Conservation (phyloP, 164 flowering plant species). For the Tetracentron sinense region DNA sequence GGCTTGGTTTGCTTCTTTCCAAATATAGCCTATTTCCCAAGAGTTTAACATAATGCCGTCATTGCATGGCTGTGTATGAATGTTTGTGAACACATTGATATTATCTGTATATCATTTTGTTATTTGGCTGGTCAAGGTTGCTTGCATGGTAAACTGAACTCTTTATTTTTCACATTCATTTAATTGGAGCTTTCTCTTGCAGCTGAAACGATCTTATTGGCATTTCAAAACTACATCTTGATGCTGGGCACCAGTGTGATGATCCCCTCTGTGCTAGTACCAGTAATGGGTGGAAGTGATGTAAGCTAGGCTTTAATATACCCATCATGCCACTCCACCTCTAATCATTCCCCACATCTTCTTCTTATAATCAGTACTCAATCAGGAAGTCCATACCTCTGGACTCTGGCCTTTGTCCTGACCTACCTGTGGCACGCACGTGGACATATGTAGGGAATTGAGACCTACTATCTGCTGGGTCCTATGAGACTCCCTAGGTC, state of each 20-base stretch:
- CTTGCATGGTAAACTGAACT: background rate
- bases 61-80: background rate
- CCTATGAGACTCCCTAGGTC: background rate
- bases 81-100: background rate
- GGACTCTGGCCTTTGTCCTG: background rate
- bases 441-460: background rate
- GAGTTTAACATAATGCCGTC: too few species aligned
- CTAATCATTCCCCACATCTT: background rate
- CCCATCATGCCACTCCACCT: background rate
- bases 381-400: background rate
- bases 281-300: slow-evolving; percentile 82
- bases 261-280: slow-evolving; percentile 87
- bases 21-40: too few species aligned
- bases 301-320: slow-evolving; percentile 45
- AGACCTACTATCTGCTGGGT: background rate
- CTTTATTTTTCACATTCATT: background rate
- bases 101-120: background rate
- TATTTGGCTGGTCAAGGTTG: background rate
- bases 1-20: too few species aligned
- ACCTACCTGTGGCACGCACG: background rate
- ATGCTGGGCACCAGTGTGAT: slow-evolving; percentile 91
- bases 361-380: background rate
- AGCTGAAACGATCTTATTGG: slow-evolving; percentile 85
- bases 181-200: slow-evolving; percentile 31
- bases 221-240: slow-evolving; percentile 93